phyloP scores from a whole-genome alignment of 2,329 filamentous ascomycete genomes.

The Penicillium fuscoglaucum region DNA sequence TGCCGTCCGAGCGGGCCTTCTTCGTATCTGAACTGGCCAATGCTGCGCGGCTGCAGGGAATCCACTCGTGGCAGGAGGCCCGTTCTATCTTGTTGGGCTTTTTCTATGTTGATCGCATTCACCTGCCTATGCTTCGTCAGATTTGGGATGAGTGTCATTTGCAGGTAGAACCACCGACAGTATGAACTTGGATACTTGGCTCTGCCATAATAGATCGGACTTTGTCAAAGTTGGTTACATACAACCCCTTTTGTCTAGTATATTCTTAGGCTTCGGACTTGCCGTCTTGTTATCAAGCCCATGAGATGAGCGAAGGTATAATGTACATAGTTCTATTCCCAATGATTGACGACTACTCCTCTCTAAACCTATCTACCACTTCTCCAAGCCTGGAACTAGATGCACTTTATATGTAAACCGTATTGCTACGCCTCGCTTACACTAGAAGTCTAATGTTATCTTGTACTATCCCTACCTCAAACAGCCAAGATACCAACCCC shows the following conservation, averaged over 20 bases:
- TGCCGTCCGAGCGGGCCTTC: slow-evolving; percentile 31
- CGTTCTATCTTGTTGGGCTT: slow-evolving; percentile 34
- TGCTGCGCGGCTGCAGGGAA: slow-evolving; percentile 29
- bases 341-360: background rate
- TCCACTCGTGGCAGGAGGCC: slow-evolving; percentile 37
- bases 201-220: background rate
- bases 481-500: slow-evolving; percentile 4
- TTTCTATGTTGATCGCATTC: slow-evolving; percentile 40
- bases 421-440: background rate
- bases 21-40: slow-evolving; percentile 36
- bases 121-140: slow-evolving; percentile 31
- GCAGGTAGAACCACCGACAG: slow-evolving; percentile 15
- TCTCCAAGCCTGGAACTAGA: background rate
- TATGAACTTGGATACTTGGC: slow-evolving; percentile 7
- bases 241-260: background rate
- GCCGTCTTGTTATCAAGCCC: background rate
- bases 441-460: background rate
- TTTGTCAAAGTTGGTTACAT: background rate
- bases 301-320: background rate
- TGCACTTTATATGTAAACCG: background rate
- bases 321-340: background rate
- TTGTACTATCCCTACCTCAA: background rate
- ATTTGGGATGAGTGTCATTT: slow-evolving; percentile 37
- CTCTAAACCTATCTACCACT: background rate
- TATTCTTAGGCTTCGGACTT: background rate